These are phyloP conservation scores for Fagopyrum esculentum DNA, from an alignment of 148 eudicot species.

Conservation along the genomic window DNA sequence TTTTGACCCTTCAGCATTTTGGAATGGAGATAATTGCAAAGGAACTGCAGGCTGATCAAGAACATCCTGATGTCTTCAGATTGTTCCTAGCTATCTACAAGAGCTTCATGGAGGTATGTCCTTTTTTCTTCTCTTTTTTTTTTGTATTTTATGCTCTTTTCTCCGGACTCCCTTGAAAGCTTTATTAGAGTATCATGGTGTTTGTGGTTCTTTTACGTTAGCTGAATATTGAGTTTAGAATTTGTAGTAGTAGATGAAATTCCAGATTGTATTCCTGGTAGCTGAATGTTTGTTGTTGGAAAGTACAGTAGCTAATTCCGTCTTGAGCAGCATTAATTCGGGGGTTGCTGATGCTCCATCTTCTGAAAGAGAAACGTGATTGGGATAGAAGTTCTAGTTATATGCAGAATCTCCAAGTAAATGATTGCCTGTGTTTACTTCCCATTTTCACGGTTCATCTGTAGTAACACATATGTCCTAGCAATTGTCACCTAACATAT, in stretches of 20 bases:
- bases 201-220: neutral
- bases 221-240: neutral
- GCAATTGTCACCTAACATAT: too few species aligned
- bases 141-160: neutral
- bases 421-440: neutral
- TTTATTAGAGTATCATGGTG: neutral
- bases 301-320: neutral
- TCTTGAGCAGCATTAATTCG: neutral
- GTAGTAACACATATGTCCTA: too few species aligned
- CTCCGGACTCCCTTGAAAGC: neutral
- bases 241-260: neutral
- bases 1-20: conserved; percentile 40
- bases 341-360: neutral
- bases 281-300: neutral
- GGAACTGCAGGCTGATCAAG: conserved; percentile 64
- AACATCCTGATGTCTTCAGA: conserved; percentile 66
- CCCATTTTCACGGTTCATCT: neutral
- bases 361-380: neutral
- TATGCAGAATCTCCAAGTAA: neutral
- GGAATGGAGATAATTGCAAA: conserved; percentile 84
- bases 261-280: neutral
- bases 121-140: neutral
- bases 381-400: neutral
- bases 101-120: conserved; percentile 84
- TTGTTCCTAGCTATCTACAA: conserved; percentile 60